phyloP scores from a whole-genome alignment of 805 yeast species.

The Yarrowia keelungensis region DNA sequence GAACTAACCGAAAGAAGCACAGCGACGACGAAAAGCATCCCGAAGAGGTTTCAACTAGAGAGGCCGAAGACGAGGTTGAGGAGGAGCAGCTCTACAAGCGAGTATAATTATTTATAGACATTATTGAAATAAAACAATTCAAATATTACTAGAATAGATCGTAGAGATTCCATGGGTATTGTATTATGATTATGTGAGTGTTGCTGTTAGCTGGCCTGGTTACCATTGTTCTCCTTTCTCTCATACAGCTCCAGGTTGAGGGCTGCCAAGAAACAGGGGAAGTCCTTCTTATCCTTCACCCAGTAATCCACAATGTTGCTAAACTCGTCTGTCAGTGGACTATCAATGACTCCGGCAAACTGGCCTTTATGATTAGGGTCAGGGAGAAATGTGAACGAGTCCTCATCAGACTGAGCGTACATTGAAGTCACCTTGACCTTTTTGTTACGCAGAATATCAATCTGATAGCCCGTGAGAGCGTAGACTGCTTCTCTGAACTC shows the following conservation, averaged over 20 bases:
- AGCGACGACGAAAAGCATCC: slow-evolving; percentile 25
- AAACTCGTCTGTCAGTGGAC: slow-evolving; percentile 51
- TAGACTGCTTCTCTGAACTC: slow-evolving; percentile 74
- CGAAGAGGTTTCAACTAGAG: slow-evolving; percentile 11
- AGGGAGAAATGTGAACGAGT: slow-evolving; percentile 57
- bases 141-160: too few species aligned
- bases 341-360: slow-evolving; percentile 51
- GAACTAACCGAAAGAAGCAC: slow-evolving; percentile 15
- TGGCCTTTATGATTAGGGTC: slow-evolving; percentile 63
- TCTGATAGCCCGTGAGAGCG: slow-evolving; percentile 71
- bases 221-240: slow-evolving; percentile 43
- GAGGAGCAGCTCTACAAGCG: background rate
- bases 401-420: slow-evolving; percentile 52
- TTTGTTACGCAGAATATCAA: slow-evolving; percentile 68
- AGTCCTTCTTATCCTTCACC: slow-evolving; percentile 70
- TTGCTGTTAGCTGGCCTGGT: slow-evolving; percentile 20
- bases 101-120: slow-evolving; percentile 17
- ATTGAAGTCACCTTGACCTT: slow-evolving; percentile 63
- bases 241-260: slow-evolving; percentile 72
- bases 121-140: background rate
- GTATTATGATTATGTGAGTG: background rate
- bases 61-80: background rate
- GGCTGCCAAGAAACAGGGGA: slow-evolving; percentile 81
- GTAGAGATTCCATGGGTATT: background rate
- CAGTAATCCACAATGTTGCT: slow-evolving; percentile 67